Base-by-base conservation (phyloP, 148 eudicot species). In the Vaccinium vitisidaea region DNA sequence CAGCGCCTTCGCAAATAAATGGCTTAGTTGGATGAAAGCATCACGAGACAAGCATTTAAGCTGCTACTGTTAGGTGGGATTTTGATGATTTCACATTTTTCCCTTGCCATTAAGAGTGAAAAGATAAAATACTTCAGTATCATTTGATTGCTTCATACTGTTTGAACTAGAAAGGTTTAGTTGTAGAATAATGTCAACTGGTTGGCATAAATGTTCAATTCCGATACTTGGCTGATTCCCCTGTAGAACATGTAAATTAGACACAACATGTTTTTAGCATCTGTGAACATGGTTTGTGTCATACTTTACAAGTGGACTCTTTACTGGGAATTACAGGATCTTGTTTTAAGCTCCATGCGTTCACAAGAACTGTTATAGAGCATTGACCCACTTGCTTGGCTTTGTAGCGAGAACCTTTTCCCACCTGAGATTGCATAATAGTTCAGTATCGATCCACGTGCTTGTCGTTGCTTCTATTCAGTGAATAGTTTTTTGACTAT, bases 51-150 rank as follows among this genome's bases (percentile, higher is more conserved):
- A 54, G 23, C 16, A 11, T 43, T 14, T 79, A 76, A 61, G 23
- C 80, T 79, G 80, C 36, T 84, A 84, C 52, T 63, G 30, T 80
- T 87, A 54, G 23, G 59, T 86, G 76, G 81, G 80, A 67, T 39
- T 83, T 48, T 78, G 73, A 83, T 78, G 73, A 54, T 78, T 83
- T 43, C 9, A 3, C n/a, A 6, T 18, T 84, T 53, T 80, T 53
- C 18, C 48, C 56, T 12, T 84, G 76, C 78, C 86, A 84, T 80
- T 0, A 84, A 70, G 63, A 79, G 48, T 43, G 30, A 6, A 46
- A 61, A 80, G 39, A 61, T 23, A 80, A 80, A 67, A 12, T 18
- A 69, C 71, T 50, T 80, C 56, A 10, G 63, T 55, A 79, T 32
- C 71, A 54, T 53, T 39, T 69, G 82, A 14, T 80, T 84, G 70